These are phyloP conservation scores for Rossbeevera mucosa DNA, from an alignment of 768 basidiomycete species.

Conservation along the genomic window DNA sequence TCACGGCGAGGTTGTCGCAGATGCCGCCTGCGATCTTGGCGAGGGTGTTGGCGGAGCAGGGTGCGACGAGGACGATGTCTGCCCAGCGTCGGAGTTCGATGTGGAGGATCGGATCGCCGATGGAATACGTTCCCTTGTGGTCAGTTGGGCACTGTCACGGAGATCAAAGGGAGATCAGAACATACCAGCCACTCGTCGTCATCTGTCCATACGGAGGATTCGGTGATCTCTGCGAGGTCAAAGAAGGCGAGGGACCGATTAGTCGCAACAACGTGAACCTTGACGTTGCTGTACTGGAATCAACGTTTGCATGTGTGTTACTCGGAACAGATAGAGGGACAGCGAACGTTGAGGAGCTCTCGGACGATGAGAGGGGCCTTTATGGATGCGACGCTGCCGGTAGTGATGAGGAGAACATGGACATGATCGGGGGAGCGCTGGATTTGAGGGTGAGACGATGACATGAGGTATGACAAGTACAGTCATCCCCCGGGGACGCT, in stretches of 20 bases:
- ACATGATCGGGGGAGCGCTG: conserved; percentile 22
- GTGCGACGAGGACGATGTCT: conserved; percentile 90
- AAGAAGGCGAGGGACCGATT: conserved; percentile 77
- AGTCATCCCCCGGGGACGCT: too few species aligned
- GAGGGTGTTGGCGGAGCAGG: conserved; percentile 95
- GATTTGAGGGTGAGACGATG: conserved; percentile 3
- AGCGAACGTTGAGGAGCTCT: conserved; percentile 63
- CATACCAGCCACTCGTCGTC: neutral
- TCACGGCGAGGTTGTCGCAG: conserved; percentile 87
- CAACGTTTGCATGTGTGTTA: neutral
- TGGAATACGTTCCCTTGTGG: conserved; percentile 58
- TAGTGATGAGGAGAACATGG: conserved; percentile 80
- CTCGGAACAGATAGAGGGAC: neutral
- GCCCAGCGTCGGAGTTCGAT: conserved; percentile 95
- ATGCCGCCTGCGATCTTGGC: conserved; percentile 85
- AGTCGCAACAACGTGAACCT: conserved; percentile 81
- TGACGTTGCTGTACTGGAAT: conserved; percentile 64
- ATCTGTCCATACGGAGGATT: neutral
- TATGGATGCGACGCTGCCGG: conserved; percentile 94
- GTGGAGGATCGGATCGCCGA: conserved; percentile 92
- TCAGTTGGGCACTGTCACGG: too few species aligned
- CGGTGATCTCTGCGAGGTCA: conserved; percentile 43
- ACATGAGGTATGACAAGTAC: conserved; percentile 5
- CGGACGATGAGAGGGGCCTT: conserved; percentile 87
- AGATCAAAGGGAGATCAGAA: neutral